Conservation (phyloP, 2,329 filamentous ascomycete species). For the Paecilomyces sp. region DNA sequence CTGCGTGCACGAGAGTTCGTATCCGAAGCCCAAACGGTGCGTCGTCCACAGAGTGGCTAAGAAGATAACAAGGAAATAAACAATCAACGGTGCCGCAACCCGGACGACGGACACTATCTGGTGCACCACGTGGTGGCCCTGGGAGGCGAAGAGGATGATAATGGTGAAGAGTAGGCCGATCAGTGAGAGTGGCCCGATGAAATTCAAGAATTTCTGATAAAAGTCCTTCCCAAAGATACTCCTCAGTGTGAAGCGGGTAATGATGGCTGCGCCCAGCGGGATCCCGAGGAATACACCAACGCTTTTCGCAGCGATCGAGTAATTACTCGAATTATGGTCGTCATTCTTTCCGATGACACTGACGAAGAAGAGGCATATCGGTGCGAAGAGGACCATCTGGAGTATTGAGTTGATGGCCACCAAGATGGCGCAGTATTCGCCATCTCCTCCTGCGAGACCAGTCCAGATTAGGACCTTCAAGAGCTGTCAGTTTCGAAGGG, state of each 20-base stretch:
- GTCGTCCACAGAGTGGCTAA: conserved; percentile 57
- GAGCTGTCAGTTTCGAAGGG: conserved; percentile 1
- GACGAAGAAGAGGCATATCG: conserved; percentile 63
- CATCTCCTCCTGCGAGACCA: conserved; percentile 65
- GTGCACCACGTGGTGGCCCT: conserved; percentile 68
- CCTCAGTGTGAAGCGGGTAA: conserved; percentile 62
- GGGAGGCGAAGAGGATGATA: conserved; percentile 74
- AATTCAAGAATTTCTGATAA: conserved; percentile 61
- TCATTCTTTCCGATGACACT: conserved; percentile 54
- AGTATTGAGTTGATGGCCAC: conserved; percentile 69
- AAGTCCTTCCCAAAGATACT: conserved; percentile 54
- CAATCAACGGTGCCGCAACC: conserved; percentile 70
- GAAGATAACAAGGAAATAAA: conserved; percentile 77
- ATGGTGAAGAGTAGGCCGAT: conserved; percentile 84
- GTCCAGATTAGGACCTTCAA: conserved; percentile 65
- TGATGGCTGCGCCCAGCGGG: conserved; percentile 69
- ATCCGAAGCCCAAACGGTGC: conserved; percentile 64
- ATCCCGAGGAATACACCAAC: conserved; percentile 83
- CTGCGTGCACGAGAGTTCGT: conserved; percentile 64
- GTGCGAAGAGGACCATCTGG: conserved; percentile 67
- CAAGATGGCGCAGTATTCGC: conserved; percentile 75
- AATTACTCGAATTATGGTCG: conserved; percentile 44
- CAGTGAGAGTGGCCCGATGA: conserved; percentile 65
- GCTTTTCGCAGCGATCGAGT: conserved; percentile 65
- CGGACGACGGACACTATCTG: conserved; percentile 78